Percentiles rank a stretch among this genome's conserved stretches.
Conservation (phyloP, 2,329 filamentous ascomycete species). For the Stachybotrys echinatus region DNA sequence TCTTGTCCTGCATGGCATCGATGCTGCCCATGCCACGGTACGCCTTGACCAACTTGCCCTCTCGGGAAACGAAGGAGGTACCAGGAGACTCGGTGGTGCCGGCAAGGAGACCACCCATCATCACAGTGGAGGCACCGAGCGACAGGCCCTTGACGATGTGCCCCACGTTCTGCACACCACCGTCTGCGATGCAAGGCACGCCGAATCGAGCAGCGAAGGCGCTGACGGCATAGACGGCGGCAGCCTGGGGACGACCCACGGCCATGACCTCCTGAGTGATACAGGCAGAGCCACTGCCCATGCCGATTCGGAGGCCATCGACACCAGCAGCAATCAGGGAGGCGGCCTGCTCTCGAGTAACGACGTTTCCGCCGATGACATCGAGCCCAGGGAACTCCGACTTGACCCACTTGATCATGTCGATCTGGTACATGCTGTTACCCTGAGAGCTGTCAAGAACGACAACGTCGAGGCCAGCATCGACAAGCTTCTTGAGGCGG, state of each 20-base stretch:
- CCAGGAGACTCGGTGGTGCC: constrained; percentile 97
- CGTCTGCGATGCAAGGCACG: constrained; percentile 96
- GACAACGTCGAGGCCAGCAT: constrained; percentile 92
- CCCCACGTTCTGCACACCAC: constrained; percentile 95
- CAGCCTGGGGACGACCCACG: constrained; percentile 91
- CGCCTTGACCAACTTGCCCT: constrained; percentile 97
- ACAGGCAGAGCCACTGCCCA: constrained; percentile 96
- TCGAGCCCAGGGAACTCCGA: constrained; percentile 77
- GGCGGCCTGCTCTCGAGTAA: constrained; percentile 94
- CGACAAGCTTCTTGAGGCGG: constrained; percentile 80
- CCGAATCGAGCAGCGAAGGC: constrained; percentile 88
- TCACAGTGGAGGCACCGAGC: constrained; percentile 89
- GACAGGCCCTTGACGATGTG: constrained; percentile 98
- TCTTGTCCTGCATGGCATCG: constrained; percentile 99
- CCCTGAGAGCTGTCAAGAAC: constrained; percentile 95
- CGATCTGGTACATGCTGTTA: constrained; percentile 97
- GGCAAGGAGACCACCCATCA: constrained; percentile 98
- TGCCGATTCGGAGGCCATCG: constrained; percentile 95
- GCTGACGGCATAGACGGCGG: constrained; percentile 85
- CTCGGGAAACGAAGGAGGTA: constrained; percentile 90
- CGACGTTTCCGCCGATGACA: constrained; percentile 97
- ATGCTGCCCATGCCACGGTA: constrained; percentile 99
- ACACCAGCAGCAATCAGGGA: constrained; percentile 87
- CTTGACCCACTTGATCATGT: constrained; percentile 98
- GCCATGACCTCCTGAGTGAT: constrained; percentile 99